Base-by-base conservation (phyloP, 1,284 basidiomycete species). In the Volvariella volvacea region DNA sequence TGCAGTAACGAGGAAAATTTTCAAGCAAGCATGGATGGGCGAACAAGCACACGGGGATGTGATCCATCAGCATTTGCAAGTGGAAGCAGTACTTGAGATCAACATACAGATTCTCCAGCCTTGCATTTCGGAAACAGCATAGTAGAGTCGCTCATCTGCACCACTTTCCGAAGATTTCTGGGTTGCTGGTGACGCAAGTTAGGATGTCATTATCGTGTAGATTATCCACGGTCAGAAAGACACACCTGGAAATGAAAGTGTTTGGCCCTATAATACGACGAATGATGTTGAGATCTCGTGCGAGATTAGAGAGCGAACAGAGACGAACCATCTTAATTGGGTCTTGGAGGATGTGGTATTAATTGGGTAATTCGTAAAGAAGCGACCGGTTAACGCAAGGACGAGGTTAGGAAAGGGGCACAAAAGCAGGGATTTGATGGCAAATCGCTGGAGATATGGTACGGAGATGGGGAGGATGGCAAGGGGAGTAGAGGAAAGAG, bases 21-120 rank as follows among this genome's bases (percentile, higher is more conserved):
- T n/a, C n/a, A n/a, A n/a, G n/a, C n/a, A n/a, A n/a, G n/a, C n/a
- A n/a, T n/a, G n/a, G n/a, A n/a, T n/a, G n/a, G n/a, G n/a, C n/a
- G n/a, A n/a, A n/a, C n/a, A n/a, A n/a, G n/a, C n/a, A n/a, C n/a
- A n/a, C n/a, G n/a, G n/a, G n/a, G n/a, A n/a, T n/a, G n/a, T n/a
- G n/a, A n/a, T n/a, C n/a, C n/a, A n/a, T n/a, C n/a, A n/a, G n/a
- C n/a, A n/a, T n/a, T n/a, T n/a, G n/a, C n/a, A n/a, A n/a, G 42
- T 45, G 43, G 45, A 21, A 22, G 32, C 31, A 41, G 45, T 42
- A 30, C 42, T 25, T 45, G 42, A 52, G 42, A 41, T 48, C 19
- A 33, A 68, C 93, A 67, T 57, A 97, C 95, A 86, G 68, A 98
- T 89, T 67, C 96, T 78, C 96, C 96, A 99, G 55, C 96, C 96